phyloP scores from a whole-genome alignment of 352 stramenopile species.

The Phytopythium boreale region DNA sequence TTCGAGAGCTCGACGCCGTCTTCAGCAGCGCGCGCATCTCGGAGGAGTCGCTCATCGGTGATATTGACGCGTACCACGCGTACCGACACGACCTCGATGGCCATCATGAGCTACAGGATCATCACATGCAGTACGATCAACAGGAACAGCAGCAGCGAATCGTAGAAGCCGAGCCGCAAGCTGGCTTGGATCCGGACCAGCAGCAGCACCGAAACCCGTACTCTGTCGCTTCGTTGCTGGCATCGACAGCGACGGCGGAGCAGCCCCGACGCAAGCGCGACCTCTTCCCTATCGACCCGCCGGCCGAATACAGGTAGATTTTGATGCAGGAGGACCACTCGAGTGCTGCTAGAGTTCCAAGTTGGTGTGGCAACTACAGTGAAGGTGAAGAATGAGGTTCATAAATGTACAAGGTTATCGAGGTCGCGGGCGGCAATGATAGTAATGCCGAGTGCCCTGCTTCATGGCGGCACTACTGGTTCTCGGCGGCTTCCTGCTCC shows the following conservation, averaged over 20 bases:
- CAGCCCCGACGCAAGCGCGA: neutral
- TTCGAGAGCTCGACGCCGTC: slow-evolving; percentile 30
- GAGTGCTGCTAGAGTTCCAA: too few relatives aligned
- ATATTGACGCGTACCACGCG: slow-evolving; percentile 26
- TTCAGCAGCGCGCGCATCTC: slow-evolving; percentile 42
- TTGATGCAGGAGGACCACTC: neutral
- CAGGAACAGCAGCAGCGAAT: neutral
- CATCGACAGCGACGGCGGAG: neutral
- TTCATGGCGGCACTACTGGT: slow-evolving; percentile 4
- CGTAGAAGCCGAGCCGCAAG: neutral
- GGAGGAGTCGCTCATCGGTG: slow-evolving; percentile 51
- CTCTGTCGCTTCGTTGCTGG: neutral
- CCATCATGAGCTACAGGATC: neutral
- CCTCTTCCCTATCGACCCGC: neutral
- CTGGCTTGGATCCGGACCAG: neutral
- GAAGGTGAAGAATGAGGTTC: too few relatives aligned
- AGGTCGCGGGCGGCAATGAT: too few relatives aligned
- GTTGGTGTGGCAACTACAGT: too few relatives aligned
- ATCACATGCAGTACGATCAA: neutral
- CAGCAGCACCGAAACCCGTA: neutral
- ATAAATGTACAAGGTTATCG: neutral
- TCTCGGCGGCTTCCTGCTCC: slow-evolving; percentile 22
- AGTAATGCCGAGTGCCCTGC: too few relatives aligned
- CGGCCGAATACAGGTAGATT: neutral
- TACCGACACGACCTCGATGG: neutral